Percentiles rank a stretch among this genome's conserved stretches.
Evolutionary conservation across 768 basidiomycete genomes (phyloP).

Genomic region (Mycena crocata): DNA sequence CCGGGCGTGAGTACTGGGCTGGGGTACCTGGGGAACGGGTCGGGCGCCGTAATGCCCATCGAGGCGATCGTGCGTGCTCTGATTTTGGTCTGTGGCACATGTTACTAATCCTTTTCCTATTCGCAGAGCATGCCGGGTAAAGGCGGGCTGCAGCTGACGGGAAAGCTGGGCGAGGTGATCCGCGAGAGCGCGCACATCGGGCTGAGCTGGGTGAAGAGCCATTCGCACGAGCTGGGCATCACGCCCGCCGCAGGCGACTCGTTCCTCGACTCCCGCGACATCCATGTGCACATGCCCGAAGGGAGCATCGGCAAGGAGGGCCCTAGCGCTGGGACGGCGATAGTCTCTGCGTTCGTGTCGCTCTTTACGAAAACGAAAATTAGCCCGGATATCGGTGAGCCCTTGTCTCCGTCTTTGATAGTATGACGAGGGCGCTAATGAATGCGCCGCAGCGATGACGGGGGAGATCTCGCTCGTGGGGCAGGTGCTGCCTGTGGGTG

Average conservation of each 20-base stretch:
- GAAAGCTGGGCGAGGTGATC: conserved; percentile 98
- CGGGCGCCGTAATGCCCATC: conserved; percentile 96
- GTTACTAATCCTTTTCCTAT: not conserved
- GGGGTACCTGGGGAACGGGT: conserved; percentile 96
- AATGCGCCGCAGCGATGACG: conserved; percentile 81
- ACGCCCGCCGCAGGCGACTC: conserved; percentile 77
- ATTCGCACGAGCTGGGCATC: conserved; percentile 91
- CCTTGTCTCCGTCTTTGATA: not conserved
- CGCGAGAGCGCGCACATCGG: conserved; percentile 96
- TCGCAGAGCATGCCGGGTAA: conserved; percentile 95
- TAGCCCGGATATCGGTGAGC: conserved; percentile 87
- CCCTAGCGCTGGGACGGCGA: conserved; percentile 95
- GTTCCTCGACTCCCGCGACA: conserved; percentile 86
- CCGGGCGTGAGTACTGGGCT: conserved; percentile 95
- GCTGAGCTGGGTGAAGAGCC: conserved; percentile 91
- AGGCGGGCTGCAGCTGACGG: conserved; percentile 90
- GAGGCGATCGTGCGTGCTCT: conserved; percentile 82
- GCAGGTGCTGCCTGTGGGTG: conserved; percentile 95
- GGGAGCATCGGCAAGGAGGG: conserved; percentile 95
- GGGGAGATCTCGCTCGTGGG: conserved; percentile 98
- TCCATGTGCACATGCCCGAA: conserved; percentile 98
- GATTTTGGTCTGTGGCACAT: not conserved
- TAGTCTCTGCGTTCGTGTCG: conserved; percentile 91
- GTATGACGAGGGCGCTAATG: not conserved
- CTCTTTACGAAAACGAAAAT: conserved; percentile 89